Evolutionary conservation across 371 early-diverging fungal species (phyloP).

Genomic region (Circinella umbellata): DNA sequence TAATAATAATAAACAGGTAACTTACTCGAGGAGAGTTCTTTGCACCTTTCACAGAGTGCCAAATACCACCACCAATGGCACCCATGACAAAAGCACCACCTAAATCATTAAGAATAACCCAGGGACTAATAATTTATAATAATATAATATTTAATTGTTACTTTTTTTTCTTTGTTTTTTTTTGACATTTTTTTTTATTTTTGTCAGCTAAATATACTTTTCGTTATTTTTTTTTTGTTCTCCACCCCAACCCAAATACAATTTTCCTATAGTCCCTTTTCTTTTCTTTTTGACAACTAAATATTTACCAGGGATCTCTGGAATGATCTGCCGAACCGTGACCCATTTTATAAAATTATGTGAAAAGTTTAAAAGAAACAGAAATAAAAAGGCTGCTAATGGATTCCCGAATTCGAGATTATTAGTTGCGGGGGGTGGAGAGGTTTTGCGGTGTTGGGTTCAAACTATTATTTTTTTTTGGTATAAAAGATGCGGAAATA

Average conservation of each 20-base stretch:
- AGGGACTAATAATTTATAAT: conserved; percentile 68
- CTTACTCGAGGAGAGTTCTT: conserved; percentile 93
- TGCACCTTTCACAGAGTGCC: conserved; percentile 97
- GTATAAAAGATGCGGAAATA: too few species aligned
- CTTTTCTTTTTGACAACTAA: neutral
- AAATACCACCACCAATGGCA: conserved; percentile 93
- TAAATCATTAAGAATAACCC: conserved; percentile 94
- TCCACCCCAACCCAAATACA: too few species aligned
- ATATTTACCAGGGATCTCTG: conserved; percentile 56
- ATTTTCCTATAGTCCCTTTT: neutral
- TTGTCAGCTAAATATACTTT: neutral
- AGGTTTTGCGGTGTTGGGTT: too few species aligned
- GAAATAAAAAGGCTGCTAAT: conserved; percentile 3
- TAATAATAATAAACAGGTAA: too few species aligned
- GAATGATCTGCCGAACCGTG: conserved; percentile 53
- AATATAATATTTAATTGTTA: neutral
- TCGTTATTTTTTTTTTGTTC: neutral
- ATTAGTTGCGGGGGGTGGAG: too few species aligned
- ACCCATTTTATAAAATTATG: conserved; percentile 41
- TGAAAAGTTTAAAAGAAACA: neutral
- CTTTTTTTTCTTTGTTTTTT: neutral
- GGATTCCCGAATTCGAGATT: conserved; percentile 7
- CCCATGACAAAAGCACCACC: conserved; percentile 98
- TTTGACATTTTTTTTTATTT: neutral
- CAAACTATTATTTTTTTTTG: too few species aligned